phyloP scores from a whole-genome alignment of 805 yeast species.

The Metschnikowia hibisci region DNA sequence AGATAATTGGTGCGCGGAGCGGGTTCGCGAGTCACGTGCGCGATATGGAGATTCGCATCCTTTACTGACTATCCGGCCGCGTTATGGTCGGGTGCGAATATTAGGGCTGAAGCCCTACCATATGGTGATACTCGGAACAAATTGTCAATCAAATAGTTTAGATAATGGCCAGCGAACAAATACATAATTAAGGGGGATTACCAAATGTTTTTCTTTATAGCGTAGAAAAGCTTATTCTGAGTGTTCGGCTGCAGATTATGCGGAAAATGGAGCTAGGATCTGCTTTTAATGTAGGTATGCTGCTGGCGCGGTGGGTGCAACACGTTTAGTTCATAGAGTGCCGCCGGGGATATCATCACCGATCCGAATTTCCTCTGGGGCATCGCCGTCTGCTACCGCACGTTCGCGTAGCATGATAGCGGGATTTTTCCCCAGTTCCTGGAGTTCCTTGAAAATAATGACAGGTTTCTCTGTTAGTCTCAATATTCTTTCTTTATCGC shows the following conservation, averaged over 20 bases:
- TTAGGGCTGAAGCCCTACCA: conserved; percentile 22
- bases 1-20: conserved; percentile 13
- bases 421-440: conserved; percentile 82
- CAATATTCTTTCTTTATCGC: conserved; percentile 81
- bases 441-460: conserved; percentile 74
- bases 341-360: conserved; percentile 46
- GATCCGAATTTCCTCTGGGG: conserved; percentile 37
- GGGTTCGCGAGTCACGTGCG: conserved; percentile 13
- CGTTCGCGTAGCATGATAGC: conserved; percentile 87
- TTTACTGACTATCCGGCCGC: neutral
- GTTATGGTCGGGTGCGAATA: neutral
- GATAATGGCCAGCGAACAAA: neutral
- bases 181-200: neutral
- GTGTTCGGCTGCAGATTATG: neutral
- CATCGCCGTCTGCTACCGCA: conserved; percentile 34
- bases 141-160: neutral
- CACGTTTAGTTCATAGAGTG: conserved; percentile 20
- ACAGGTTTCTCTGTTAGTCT: conserved; percentile 88
- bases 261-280: neutral
- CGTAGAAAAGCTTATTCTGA: too few species aligned
- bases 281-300: neutral
- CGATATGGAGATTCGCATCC: neutral
- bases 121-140: too few species aligned
- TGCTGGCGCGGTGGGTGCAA: conserved; percentile 1
- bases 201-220: neutral